Evolutionary conservation across 2,329 filamentous ascomycete genomes (phyloP).

Genomic region (Dactylellina parvicollis): DNA sequence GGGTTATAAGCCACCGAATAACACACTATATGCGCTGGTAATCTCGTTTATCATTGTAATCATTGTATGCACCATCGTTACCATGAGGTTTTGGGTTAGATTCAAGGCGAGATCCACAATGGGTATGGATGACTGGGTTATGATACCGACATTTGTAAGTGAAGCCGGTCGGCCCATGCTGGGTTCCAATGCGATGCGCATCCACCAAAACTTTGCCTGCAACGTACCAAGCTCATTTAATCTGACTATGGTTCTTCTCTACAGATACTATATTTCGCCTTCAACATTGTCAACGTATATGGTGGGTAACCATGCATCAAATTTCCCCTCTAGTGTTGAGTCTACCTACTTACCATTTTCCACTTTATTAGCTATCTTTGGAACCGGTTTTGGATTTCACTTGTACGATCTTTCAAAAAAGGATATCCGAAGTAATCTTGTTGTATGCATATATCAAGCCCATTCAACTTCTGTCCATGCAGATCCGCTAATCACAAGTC

Average conservation of each 20-base stretch:
- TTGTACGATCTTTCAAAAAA: slow-evolving; percentile 20
- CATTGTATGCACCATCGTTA: neutral
- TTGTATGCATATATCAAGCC: slow-evolving; percentile 9
- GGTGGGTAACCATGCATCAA: neutral
- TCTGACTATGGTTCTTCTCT: neutral
- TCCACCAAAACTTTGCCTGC: neutral
- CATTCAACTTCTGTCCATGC: neutral
- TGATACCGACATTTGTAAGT: slow-evolving; percentile 40
- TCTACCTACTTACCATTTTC: neutral
- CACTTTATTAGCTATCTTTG: slow-evolving; percentile 16
- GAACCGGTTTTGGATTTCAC: slow-evolving; percentile 36
- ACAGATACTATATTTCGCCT: slow-evolving; percentile 22
- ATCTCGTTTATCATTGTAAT: slow-evolving; percentile 18
- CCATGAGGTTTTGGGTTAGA: slow-evolving; percentile 24
- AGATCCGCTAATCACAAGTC: neutral
- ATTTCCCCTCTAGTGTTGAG: neutral
- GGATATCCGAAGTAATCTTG: slow-evolving; percentile 18
- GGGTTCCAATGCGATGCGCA: too few relatives aligned
- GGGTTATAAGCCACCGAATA: slow-evolving; percentile 23
- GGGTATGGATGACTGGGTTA: slow-evolving; percentile 37
- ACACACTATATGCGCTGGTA: slow-evolving; percentile 23
- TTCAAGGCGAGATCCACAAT: slow-evolving; percentile 9
- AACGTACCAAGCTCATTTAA: neutral
- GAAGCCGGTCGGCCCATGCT: too few relatives aligned
- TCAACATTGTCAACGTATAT: slow-evolving; percentile 26